Evolutionary conservation across 163 green algal species (phyloP), one percentile per base, ranked within the genome.

Genomic region (Prototheca wickerhamii): DNA sequence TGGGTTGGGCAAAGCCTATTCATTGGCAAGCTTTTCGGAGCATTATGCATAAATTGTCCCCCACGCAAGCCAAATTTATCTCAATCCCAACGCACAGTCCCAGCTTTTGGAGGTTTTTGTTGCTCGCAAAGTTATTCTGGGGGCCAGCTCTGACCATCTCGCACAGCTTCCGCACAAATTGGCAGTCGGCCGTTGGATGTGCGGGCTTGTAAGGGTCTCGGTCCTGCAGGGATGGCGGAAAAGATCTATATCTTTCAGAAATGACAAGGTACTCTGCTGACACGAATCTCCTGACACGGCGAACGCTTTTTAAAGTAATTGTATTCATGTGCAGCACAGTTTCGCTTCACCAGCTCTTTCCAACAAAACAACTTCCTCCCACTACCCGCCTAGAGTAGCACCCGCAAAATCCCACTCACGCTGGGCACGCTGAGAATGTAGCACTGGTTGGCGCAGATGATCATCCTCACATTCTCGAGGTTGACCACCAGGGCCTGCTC

Each of bases 401-500:
- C 46, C 46, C 21, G 46, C 37, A 44, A 44, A 44, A 44, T 21
- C 49, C 23, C 52, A 0, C 55, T 26, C 20, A 32, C 55, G 29
- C 49, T 49, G 7, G 58, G 58, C n/a, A 64, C 58, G 26, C 25
- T 42, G 28, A 78, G 60, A 23, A 74, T 20, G 54, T 68, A 78
- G 37, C 51, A 52, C 42, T 78, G 71, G 44, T 78, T 78, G 28
- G 33, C 25, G 68, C 75, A 83, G 43, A 87, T 82, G 57, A 88
- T 83, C 44, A 87, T 69, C 1, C 75, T 63, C 23, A 87, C 67
- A 4, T 69, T 61, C 56, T 89, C 82, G 57, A 89, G 67, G 63
- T 87, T 88, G 7, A 89, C 69, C 7, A 89, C 68, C 31, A 89
- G 59, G 15, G 82, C 82, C 52, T 76, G 70, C 26, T 87, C 73